Conservation (phyloP, 768 basidiomycete genomes). For the Agrocybe pediades region DNA sequence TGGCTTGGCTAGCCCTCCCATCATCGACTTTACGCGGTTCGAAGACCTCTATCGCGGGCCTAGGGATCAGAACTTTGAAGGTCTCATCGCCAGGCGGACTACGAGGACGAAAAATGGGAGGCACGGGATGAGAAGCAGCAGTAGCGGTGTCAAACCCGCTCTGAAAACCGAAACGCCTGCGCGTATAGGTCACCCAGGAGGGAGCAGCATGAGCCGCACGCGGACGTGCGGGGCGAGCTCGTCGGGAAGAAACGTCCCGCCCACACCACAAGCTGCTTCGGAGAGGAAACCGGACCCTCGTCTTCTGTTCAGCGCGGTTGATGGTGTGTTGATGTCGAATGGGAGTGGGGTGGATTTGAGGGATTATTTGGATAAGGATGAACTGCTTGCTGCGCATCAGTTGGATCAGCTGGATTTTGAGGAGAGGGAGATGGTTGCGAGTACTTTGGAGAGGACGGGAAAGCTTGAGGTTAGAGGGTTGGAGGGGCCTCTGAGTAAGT, state of each 20-base stretch:
- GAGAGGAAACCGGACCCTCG: slow-evolving; percentile 23
- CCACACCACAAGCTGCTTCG: slow-evolving; percentile 13
- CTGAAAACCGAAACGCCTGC: background rate
- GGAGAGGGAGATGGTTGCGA: slow-evolving; percentile 14
- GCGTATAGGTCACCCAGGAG: background rate
- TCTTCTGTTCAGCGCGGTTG: slow-evolving; percentile 17
- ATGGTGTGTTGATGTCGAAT: slow-evolving; percentile 12
- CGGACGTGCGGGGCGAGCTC: background rate
- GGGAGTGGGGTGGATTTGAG: background rate
- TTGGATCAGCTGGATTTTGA: slow-evolving; percentile 23
- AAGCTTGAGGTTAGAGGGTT: slow-evolving; percentile 9
- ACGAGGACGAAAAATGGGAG: slow-evolving; percentile 1
- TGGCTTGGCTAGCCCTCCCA: slow-evolving; percentile 20
- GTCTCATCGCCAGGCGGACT: slow-evolving; percentile 7
- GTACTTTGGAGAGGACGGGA: background rate
- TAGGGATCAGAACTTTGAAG: slow-evolving; percentile 17
- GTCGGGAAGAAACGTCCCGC: background rate
- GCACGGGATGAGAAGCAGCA: slow-evolving; percentile 4
- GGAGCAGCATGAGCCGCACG: background rate
- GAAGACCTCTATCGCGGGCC: slow-evolving; percentile 25
- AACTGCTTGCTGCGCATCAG: slow-evolving; percentile 22
- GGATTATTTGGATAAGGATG: slow-evolving; percentile 17
- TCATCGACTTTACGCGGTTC: slow-evolving; percentile 27
- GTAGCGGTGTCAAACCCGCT: background rate
- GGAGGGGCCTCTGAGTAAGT: slow-evolving; percentile 13